phyloP scores from a whole-genome alignment of 345 rosid genomes.

The Euphorbia pulcherrima region DNA sequence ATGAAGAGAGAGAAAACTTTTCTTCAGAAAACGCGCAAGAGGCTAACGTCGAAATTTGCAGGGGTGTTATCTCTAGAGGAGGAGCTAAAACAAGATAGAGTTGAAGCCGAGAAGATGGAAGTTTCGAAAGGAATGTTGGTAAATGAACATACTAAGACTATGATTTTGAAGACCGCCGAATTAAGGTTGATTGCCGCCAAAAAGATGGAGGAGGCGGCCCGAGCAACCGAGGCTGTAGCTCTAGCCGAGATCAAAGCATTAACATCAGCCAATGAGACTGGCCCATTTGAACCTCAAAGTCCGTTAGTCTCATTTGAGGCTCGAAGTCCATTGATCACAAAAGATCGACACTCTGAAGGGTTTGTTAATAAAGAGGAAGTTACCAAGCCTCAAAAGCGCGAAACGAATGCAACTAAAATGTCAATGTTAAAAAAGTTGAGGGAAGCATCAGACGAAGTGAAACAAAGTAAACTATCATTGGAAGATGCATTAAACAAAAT shows the following conservation, averaged over 20 bases:
- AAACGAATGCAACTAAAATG: slow-evolving; percentile 35
- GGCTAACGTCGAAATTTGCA: slow-evolving; percentile 57
- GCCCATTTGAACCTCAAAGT: slow-evolving; percentile 24
- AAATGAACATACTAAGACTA: slow-evolving; percentile 38
- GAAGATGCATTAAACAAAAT: slow-evolving; percentile 68
- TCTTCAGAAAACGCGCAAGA: slow-evolving; percentile 58
- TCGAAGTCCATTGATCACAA: slow-evolving; percentile 42
- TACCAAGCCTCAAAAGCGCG: slow-evolving; percentile 28
- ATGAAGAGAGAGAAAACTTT: slow-evolving; percentile 69
- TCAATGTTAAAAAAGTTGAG: slow-evolving; percentile 59
- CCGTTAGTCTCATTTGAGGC: slow-evolving; percentile 26
- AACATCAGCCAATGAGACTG: slow-evolving; percentile 33
- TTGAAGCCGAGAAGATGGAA: slow-evolving; percentile 31
- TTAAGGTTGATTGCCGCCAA: slow-evolving; percentile 89
- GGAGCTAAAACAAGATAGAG: slow-evolving; percentile 48
- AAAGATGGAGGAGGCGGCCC: slow-evolving; percentile 99
- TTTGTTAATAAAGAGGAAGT: slow-evolving; percentile 25
- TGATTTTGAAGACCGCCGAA: slow-evolving; percentile 53
- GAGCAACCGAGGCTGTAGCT: slow-evolving; percentile 91
- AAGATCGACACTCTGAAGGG: slow-evolving; percentile 25
- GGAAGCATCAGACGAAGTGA: slow-evolving; percentile 79
- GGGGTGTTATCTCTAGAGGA: slow-evolving; percentile 47
- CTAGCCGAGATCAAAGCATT: slow-evolving; percentile 58
- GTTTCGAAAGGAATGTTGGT: slow-evolving; percentile 25
- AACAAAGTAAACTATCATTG: slow-evolving; percentile 59